Evolutionary conservation across 2,329 filamentous ascomycete genomes (phyloP), one percentile per base, ranked within the genome.

Genomic region (Xylaria multiplex): DNA sequence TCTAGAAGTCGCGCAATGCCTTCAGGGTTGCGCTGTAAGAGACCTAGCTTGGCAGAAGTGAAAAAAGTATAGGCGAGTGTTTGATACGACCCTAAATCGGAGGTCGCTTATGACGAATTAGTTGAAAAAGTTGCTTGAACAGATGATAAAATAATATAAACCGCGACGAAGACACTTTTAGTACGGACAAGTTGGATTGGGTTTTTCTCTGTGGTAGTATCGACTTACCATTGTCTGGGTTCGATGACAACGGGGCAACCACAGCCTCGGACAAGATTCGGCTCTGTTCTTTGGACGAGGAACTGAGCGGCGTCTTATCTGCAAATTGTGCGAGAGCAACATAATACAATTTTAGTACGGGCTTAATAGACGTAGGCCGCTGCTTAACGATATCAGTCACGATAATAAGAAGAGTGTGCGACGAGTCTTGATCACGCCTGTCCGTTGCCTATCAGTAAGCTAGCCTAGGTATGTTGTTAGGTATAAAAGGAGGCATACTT

Each of bases 21-120:
- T 16, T 63, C 64, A 5, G 81, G 75, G 16, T 81, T 79, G 13
- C 73, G 69, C 67, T 85, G 80, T 42, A 87, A 78, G 6, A 82
- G 72, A 1, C 60, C 46, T 2, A 87, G 60, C 14, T 80, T 67
- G 30, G 75, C 48, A 9, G 70, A 76, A 16, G 72, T 74, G 42
- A 78, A 62, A 55, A 77, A 77, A 35, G 64, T 70, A 69, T 74
- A 77, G 6, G 75, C 72, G 24, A 78, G 73, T 4, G 68, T 72
- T n/a, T 72, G 67, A 42, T 78, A 77, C 22, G 71, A 69, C 45
- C 35, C 49, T 3, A 70, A 42, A 35, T 53, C 35, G 24, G 64
- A 16, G 8, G 19, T 1, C 30, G 62, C 73, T 74, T 35, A 22
- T 6, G 13, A 35, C 6, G 19, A 50, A 54, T 69, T 68, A 69